Conservation (phyloP, 257 asterid species). For the Eucommia ulmoides region DNA sequence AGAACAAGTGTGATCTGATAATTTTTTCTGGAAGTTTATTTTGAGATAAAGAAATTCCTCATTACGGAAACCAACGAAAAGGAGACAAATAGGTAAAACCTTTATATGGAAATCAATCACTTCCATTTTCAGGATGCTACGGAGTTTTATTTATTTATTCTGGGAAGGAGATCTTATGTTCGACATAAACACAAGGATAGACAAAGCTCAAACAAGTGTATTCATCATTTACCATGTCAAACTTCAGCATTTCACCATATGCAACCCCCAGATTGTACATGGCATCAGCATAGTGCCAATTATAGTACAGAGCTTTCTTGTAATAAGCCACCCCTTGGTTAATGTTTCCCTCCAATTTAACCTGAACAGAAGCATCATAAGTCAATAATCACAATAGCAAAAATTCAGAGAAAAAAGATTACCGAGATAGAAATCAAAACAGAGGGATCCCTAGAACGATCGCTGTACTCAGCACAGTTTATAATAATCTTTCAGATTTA, state of each 20-base stretch:
- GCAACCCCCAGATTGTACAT: slow-evolving; percentile 99
- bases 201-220: neutral
- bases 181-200: neutral
- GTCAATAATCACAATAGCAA: slow-evolving; percentile 10
- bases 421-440: no score
- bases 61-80: neutral
- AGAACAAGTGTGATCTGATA: slow-evolving; percentile 8
- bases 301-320: slow-evolving; percentile 84
- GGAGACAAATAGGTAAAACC: slow-evolving; percentile 2
- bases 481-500: no score
- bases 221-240: slow-evolving; percentile 79
- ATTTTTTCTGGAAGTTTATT: neutral
- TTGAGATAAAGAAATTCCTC: neutral
- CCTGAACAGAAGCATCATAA: slow-evolving; percentile 35
- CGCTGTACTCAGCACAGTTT: no score
- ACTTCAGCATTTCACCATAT: slow-evolving; percentile 97
- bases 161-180: neutral
- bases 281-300: slow-evolving; percentile 99
- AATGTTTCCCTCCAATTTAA: slow-evolving; percentile 95
- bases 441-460: no score
- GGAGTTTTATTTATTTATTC: no score
- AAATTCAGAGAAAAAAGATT: no score
- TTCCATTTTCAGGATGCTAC: slow-evolving; percentile 4
- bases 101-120: slow-evolving; percentile 8
- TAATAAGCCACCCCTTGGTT: slow-evolving; percentile 83